A percentile compares a stretch with the other conserved stretches of the same genome.
Conservation (phyloP, 2,329 filamentous ascomycete species). For the Cladophialophora immunda region DNA sequence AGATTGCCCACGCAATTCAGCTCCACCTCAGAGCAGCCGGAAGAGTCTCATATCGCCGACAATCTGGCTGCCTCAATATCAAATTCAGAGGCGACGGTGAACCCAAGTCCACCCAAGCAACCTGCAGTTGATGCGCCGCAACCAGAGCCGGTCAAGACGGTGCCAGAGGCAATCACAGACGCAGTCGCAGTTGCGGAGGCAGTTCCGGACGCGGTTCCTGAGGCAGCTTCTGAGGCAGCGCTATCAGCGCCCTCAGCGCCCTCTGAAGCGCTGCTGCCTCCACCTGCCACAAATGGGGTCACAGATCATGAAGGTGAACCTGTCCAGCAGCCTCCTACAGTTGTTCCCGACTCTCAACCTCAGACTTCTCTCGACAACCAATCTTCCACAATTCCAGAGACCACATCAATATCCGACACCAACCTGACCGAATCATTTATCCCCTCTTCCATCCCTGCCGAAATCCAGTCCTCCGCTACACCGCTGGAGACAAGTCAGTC, state of each 20-base stretch:
- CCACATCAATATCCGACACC: conserved; percentile 23
- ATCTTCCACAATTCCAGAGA: conserved; percentile 11
- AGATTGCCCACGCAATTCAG: conserved; percentile 40
- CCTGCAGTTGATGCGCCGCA: conserved; percentile 18
- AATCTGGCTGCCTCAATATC: conserved; percentile 40
- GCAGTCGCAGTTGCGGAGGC: conserved; percentile 18
- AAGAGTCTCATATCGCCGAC: conserved; percentile 34
- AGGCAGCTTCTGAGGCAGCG: conserved; percentile 7
- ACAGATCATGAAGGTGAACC: conserved; percentile 16
- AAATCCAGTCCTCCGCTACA: conserved; percentile 33
- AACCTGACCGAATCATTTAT: conserved; percentile 32
- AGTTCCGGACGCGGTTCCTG: conserved; percentile 23
- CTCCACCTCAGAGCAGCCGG: conserved; percentile 37
- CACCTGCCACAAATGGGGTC: conserved; percentile 26
- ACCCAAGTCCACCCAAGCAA: conserved; percentile 21
- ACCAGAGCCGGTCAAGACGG: conserved; percentile 17
- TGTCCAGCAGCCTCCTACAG: conserved; percentile 11
- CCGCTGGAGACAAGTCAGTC: conserved; percentile 28
- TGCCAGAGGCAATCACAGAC: conserved; percentile 18
- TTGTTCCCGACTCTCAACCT: conserved; percentile 35
- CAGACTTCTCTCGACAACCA: conserved; percentile 18
- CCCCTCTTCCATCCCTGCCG: conserved; percentile 37
- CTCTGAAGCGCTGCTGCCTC: not conserved
- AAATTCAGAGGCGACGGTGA: conserved; percentile 35
- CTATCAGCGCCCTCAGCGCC: not conserved